phyloP scores from a whole-genome alignment of 495 filamentous ascomycete species.

The Hypoxylon subgilvum region DNA sequence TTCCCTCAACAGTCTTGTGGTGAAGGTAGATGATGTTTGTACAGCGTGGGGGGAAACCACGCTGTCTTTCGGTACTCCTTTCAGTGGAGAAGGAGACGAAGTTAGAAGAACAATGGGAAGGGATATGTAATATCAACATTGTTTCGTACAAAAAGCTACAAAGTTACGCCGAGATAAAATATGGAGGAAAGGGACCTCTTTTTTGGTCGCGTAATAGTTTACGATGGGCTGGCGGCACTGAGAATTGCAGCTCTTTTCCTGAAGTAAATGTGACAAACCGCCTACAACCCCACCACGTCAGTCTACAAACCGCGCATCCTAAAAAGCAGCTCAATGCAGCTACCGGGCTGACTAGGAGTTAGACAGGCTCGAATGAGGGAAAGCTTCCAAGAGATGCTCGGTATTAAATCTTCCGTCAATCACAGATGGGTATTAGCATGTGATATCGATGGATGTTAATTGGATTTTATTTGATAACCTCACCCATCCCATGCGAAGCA shows the following conservation, averaged over 20 bases:
- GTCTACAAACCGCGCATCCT: slow-evolving; percentile 16
- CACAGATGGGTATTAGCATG: not conserved
- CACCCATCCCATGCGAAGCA: not conserved
- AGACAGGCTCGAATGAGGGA: no score
- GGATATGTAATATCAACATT: slow-evolving; percentile 33
- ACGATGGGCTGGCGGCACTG: slow-evolving; percentile 13
- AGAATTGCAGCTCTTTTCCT: slow-evolving; percentile 24
- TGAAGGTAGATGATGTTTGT: slow-evolving; percentile 9
- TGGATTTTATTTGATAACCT: no score
- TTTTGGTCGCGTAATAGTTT: slow-evolving; percentile 24
- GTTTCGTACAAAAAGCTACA: slow-evolving; percentile 13
- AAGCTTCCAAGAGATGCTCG: slow-evolving; percentile 9
- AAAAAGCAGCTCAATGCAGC: slow-evolving; percentile 10
- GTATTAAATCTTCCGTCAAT: slow-evolving; percentile 30
- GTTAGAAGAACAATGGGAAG: slow-evolving; percentile 28
- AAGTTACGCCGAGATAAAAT: slow-evolving; percentile 28
- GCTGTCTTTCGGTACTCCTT: slow-evolving; percentile 20
- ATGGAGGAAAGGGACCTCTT: slow-evolving; percentile 13
- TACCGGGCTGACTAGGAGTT: slow-evolving; percentile 8
- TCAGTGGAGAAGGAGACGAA: slow-evolving; percentile 19
- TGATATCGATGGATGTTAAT: not conserved
- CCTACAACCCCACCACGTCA: slow-evolving; percentile 25
- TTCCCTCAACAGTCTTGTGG: slow-evolving; percentile 17
- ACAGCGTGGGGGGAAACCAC: slow-evolving; percentile 24
- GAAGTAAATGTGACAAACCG: slow-evolving; percentile 12